phyloP scores from a whole-genome alignment of 306 rosid genomes.

The apple (Malus domestica) region ASM211411v1 NC_041799.1:771501-772000 shows the following conservation, averaged over 20 bases:
- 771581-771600: conserved; percentile 46
- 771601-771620: conserved; percentile 64
- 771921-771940: conserved; percentile 47
- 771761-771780: conserved; percentile 32
- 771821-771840: conserved; percentile 41
- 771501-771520: conserved; percentile 26
- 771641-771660: conserved; percentile 50
- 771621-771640: conserved; percentile 59
- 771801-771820: conserved; percentile 43
- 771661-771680: conserved; percentile 55
- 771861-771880: conserved; percentile 50
- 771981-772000: conserved; percentile 48
- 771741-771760: conserved; percentile 36
- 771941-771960: conserved; percentile 35
- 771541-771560: conserved; percentile 52
- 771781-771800: conserved; percentile 47
- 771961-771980: conserved; percentile 44
- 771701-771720: conserved; percentile 51
- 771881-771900: conserved; percentile 70
- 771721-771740: conserved; percentile 40
- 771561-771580: conserved; percentile 26
- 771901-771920: conserved; percentile 64
- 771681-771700: conserved; percentile 39
- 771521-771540: conserved; percentile 48
- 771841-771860: conserved; percentile 48